phyloP scores from a whole-genome alignment of 2,329 filamentous ascomycete genomes.

The Mycosphaerella sp. region DNA sequence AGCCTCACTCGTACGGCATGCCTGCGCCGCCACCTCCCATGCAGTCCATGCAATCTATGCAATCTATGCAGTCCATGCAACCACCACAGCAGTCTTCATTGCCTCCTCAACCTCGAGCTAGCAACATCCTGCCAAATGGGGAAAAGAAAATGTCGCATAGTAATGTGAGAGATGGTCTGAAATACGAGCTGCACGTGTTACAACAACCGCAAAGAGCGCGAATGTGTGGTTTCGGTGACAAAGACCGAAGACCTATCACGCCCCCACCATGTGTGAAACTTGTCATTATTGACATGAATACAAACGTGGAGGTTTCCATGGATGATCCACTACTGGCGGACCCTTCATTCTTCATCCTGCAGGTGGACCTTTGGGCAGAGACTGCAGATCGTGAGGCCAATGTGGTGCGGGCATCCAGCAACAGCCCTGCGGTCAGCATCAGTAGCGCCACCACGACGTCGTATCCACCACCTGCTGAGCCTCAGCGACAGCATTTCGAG shows the following conservation, averaged over 20 bases:
- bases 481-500: slow-evolving; percentile 15
- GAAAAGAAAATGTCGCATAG: slow-evolving; percentile 19
- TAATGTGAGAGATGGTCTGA: slow-evolving; percentile 19
- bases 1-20: slow-evolving; percentile 16
- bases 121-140: slow-evolving; percentile 5
- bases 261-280: slow-evolving; percentile 88
- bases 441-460: slow-evolving; percentile 73
- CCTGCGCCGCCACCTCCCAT: slow-evolving; percentile 13
- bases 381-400: slow-evolving; percentile 60
- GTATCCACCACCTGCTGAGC: slow-evolving; percentile 54
- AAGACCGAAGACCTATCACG: slow-evolving; percentile 94
- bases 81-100: slow-evolving; percentile 16
- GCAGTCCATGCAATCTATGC: slow-evolving; percentile 9
- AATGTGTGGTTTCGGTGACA: slow-evolving; percentile 99
- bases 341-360: slow-evolving; percentile 43
- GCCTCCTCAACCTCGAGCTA: slow-evolving; percentile 14
- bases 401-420: slow-evolving; percentile 58
- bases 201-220: slow-evolving; percentile 90
- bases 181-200: slow-evolving; percentile 51
- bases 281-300: slow-evolving; percentile 66
- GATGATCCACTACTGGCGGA: slow-evolving; percentile 57
- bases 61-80: slow-evolving; percentile 7
- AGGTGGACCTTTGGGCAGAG: slow-evolving; percentile 62
- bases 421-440: slow-evolving; percentile 63
- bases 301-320: slow-evolving; percentile 76